A percentile compares a stretch with the other conserved stretches of the same genome.
Conservation (phyloP, 2,329 filamentous ascomycete species). For the Aspergillus flavus region DNA sequence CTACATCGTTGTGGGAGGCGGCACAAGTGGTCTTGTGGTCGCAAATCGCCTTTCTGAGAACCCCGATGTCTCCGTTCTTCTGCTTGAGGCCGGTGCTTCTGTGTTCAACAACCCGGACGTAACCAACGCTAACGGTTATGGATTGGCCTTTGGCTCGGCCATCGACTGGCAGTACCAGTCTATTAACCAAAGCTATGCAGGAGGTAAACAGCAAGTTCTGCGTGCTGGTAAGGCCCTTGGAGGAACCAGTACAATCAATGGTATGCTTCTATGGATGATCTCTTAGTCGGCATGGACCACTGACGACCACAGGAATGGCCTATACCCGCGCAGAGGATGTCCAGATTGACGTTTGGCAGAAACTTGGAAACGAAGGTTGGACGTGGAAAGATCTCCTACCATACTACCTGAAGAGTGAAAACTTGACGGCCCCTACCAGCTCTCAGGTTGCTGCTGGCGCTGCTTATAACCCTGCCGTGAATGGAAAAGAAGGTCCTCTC, state of each 20-base stretch:
- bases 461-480: constrained; percentile 29
- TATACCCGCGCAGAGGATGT: constrained; percentile 41
- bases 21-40: constrained; percentile 38
- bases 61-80: constrained; percentile 28
- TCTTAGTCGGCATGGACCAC: neutral
- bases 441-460: constrained; percentile 28
- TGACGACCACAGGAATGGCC: constrained; percentile 35
- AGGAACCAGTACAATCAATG: constrained; percentile 50
- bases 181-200: constrained; percentile 45
- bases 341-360: constrained; percentile 44
- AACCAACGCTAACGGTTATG: constrained; percentile 28
- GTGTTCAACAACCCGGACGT: constrained; percentile 33
- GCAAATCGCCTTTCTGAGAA: constrained; percentile 40
- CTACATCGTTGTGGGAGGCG: constrained; percentile 40
- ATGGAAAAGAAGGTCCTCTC: constrained; percentile 34
- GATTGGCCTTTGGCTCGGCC: constrained; percentile 33
- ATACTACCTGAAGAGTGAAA: constrained; percentile 36
- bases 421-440: constrained; percentile 28
- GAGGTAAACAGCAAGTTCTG: constrained; percentile 35
- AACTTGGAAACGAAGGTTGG: constrained; percentile 36
- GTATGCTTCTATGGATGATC: constrained; percentile 16
- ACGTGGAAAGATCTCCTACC: constrained; percentile 35
- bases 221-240: constrained; percentile 48
- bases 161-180: constrained; percentile 49
- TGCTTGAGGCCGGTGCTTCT: constrained; percentile 38